Percentiles rank a stretch among this genome's conserved stretches.
Evolutionary conservation across 163 green algal species (phyloP).

Genomic region (Prototheca wickerhamii): DNA sequence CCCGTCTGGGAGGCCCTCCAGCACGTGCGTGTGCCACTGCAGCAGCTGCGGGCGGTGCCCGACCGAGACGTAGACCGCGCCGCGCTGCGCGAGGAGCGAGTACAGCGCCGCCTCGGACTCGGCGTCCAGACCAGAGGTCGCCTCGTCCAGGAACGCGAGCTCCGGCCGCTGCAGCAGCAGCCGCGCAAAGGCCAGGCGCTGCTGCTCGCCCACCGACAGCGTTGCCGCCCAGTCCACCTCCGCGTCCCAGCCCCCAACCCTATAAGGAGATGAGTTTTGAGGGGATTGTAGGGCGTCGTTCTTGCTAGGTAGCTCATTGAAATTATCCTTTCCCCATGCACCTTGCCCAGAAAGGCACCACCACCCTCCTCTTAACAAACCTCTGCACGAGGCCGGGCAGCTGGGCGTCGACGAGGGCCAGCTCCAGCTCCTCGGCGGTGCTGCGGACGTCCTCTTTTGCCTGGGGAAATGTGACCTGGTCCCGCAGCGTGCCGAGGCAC

Average conservation of each 20-base stretch:
- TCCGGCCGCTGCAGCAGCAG: slow-evolving; percentile 62
- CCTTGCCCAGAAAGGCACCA: background rate
- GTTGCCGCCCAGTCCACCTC: slow-evolving; percentile 67
- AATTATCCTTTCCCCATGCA: background rate
- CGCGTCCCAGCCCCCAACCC: slow-evolving; percentile 59
- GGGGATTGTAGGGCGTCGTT: background rate
- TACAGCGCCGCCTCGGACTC: slow-evolving; percentile 61
- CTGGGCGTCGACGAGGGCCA: slow-evolving; percentile 42
- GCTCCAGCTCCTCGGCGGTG: slow-evolving; percentile 33
- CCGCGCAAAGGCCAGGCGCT: slow-evolving; percentile 76
- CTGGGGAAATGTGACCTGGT: slow-evolving; percentile 55
- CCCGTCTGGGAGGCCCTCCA: slow-evolving; percentile 35
- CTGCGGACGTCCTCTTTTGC: background rate
- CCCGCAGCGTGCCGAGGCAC: slow-evolving; percentile 62
- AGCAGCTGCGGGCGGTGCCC: slow-evolving; percentile 61
- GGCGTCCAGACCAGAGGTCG: slow-evolving; percentile 62
- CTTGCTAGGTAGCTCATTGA: background rate
- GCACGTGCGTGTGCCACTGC: slow-evolving; percentile 66
- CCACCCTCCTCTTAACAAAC: slow-evolving; percentile 6
- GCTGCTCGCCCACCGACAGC: slow-evolving; percentile 70
- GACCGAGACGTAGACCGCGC: slow-evolving; percentile 25
- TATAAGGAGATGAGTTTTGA: background rate
- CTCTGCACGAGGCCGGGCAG: slow-evolving; percentile 51
- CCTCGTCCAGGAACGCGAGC: slow-evolving; percentile 81
- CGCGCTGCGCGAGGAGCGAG: slow-evolving; percentile 22